Conservation (phyloP, 23 red algal species). For the Gracilaria vermiculophylla region DNA sequence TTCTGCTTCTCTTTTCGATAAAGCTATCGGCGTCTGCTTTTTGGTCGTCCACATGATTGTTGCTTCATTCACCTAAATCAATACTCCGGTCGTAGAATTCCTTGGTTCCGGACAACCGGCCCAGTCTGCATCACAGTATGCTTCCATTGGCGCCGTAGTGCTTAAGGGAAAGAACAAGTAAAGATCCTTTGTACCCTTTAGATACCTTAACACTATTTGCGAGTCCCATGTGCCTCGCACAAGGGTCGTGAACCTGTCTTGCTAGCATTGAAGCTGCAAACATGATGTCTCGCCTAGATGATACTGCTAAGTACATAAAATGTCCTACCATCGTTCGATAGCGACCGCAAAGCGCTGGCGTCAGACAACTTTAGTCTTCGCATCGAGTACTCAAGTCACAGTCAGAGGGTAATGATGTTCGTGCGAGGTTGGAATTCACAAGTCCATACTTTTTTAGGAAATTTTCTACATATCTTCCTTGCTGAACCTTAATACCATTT, state of each 20-base stretch:
- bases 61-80: background rate
- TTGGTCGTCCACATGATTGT: conserved; percentile 18
- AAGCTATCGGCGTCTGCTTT: background rate
- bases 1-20: conserved; percentile 33
- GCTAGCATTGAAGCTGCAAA: conserved; percentile 8
- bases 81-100: background rate
- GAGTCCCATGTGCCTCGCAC: background rate
- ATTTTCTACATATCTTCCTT: background rate
- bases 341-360: background rate
- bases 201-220: background rate
- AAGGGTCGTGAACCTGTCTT: background rate
- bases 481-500: background rate
- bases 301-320: conserved; percentile 1
- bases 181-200: background rate
- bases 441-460: background rate
- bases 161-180: background rate
- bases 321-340: background rate
- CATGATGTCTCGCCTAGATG: background rate
- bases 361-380: background rate
- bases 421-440: background rate
- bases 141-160: background rate
- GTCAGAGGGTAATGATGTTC: background rate
- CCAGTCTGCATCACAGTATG: conserved; percentile 44
- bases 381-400: background rate
- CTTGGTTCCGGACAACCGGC: conserved; percentile 3